A percentile compares a stretch with the other conserved stretches of the same genome.
Conservation (phyloP, 2,329 filamentous ascomycete species). For the Colletotrichum lini region DNA sequence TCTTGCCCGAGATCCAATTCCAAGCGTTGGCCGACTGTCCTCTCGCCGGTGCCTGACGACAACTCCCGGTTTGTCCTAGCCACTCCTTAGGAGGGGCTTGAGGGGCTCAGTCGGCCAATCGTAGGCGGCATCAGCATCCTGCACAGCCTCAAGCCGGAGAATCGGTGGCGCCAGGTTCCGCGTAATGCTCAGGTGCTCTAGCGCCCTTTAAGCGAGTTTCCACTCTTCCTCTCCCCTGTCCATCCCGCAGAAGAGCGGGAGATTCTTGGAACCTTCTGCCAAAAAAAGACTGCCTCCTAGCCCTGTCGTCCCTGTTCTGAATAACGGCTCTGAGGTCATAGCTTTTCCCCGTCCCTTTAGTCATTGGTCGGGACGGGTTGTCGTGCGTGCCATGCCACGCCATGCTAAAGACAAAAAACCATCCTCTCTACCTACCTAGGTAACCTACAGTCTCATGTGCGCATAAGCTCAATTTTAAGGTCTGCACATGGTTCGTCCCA, state of each 20-base stretch:
- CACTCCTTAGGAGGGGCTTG: constrained; percentile 8
- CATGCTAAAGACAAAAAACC: constrained; percentile 16
- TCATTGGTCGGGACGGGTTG: constrained; percentile 25
- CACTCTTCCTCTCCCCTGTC: constrained; percentile 37
- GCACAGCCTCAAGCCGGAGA: constrained; percentile 42
- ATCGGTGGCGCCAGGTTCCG: constrained; percentile 37
- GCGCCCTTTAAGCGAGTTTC: constrained; percentile 31
- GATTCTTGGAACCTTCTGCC: constrained; percentile 32
- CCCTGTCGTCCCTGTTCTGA: constrained; percentile 17
- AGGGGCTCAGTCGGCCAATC: constrained; percentile 32
- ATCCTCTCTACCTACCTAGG: not conserved
- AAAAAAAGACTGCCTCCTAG: constrained; percentile 19
- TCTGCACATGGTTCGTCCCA: constrained; percentile 38
- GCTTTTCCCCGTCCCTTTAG: constrained; percentile 18
- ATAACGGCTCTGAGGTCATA: constrained; percentile 39
- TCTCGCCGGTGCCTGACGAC: constrained; percentile 41
- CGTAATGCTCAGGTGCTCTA: constrained; percentile 40
- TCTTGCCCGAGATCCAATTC: constrained; percentile 42
- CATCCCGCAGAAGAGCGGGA: constrained; percentile 36
- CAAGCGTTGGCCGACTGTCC: constrained; percentile 39
- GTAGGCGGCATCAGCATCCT: not conserved
- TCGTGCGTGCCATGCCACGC: constrained; percentile 1
- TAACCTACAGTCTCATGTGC: constrained; percentile 15
- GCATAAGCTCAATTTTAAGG: constrained; percentile 33
- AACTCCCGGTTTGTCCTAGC: constrained; percentile 22